phyloP scores from a whole-genome alignment of 2,329 filamentous ascomycete species.

The Phialophora tarda region DNA sequence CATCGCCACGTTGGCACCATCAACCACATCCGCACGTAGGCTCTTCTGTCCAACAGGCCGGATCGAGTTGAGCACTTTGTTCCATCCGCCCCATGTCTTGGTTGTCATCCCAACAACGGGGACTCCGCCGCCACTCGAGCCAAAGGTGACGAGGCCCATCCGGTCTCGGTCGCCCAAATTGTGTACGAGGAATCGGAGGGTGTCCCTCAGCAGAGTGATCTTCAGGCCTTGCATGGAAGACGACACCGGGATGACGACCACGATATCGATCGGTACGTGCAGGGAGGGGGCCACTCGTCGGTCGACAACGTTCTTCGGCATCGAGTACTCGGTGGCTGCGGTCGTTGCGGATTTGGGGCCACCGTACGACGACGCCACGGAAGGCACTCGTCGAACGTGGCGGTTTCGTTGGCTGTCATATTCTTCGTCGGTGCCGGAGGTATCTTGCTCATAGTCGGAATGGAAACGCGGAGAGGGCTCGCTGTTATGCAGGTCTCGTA shows the following conservation, averaged over 20 bases:
- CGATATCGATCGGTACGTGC: constrained; percentile 92
- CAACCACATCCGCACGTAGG: constrained; percentile 92
- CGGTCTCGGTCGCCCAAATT: constrained; percentile 90
- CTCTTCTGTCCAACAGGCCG: constrained; percentile 96
- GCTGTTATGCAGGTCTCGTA: constrained; percentile 79
- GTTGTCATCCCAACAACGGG: constrained; percentile 98
- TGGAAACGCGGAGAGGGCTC: constrained; percentile 64
- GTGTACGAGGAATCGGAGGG: constrained; percentile 87
- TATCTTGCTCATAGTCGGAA: constrained; percentile 79
- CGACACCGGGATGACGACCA: constrained; percentile 95
- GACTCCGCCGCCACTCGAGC: constrained; percentile 89
- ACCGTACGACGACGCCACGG: constrained; percentile 80
- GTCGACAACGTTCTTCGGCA: constrained; percentile 57
- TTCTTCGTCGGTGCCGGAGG: constrained; percentile 85
- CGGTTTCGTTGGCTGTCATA: constrained; percentile 65
- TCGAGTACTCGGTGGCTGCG: constrained; percentile 90
- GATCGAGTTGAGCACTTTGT: constrained; percentile 82
- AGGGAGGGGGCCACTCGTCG: constrained; percentile 58
- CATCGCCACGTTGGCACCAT: constrained; percentile 98
- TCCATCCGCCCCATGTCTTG: constrained; percentile 92
- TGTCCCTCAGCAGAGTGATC: constrained; percentile 90
- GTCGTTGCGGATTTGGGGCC: constrained; percentile 82
- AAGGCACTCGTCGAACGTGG: constrained; percentile 75
- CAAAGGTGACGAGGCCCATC: constrained; percentile 97
- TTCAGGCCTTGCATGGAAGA: constrained; percentile 99